Base-by-base conservation (phyloP, 2,329 filamentous ascomycete species). In the Beauveria brongniartii region DNA sequence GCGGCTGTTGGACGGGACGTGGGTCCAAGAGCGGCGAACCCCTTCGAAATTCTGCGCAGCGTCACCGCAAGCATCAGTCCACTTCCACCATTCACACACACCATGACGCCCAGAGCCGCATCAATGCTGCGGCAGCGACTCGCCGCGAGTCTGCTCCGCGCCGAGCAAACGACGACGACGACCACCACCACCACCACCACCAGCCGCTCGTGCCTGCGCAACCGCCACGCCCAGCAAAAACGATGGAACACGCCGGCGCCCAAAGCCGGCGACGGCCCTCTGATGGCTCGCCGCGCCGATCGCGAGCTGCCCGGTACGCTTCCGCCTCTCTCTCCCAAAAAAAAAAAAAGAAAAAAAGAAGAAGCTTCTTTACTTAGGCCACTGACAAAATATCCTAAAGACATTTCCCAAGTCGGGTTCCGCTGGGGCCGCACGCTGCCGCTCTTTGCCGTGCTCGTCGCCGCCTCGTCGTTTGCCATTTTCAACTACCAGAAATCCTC, bases 401-500 rank as follows among this genome's bases (percentile, higher is more conserved):
- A 78, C 65, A 69, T 81, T 62, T 69, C 75, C 59, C 71, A 75
- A 61, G 71, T 74, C 61, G 71, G 70, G 54, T 83, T 84, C 71
- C 80, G 81, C 67, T 92, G 89, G 89, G 72, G 80, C 60, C 83
- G 83, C 67, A 91, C 91, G 1, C 75, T 96, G 40, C 93, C 93
- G 59, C 77, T 96, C 72, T 97, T 97, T 81, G 72, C 88, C 58
- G 74, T 83, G 64, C 78, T 91, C 64, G 85, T 96, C 67, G 82
- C 84, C 54, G 80, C 82, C 60, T 88, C 87, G 66, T 87, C 87
- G 66, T 78, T 95, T 63, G 91, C 89, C 67, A 97, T 99, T 75
- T 97, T 99, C 88, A 99, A 99, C 82, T 97, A 99, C 83, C 93
- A 99, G 74, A 97, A 97, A 75, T 85, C 87, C 61, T 91, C 90